Evolutionary conservation across 2,329 filamentous ascomycete genomes (phyloP).

Genomic region (Xylaria sp.): DNA sequence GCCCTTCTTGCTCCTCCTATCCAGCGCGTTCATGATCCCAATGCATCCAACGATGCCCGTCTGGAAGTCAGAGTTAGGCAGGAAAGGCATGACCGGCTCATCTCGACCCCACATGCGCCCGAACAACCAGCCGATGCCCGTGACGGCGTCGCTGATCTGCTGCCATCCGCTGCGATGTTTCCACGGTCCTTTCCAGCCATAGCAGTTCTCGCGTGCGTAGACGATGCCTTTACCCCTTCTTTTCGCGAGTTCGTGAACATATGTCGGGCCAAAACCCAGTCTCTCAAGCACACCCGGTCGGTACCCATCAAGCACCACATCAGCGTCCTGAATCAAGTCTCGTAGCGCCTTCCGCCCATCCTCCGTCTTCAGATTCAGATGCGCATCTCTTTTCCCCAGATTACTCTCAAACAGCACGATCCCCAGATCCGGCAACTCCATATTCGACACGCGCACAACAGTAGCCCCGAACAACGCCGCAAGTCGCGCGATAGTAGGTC

Average conservation of each 20-base stretch:
- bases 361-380: conserved; percentile 49
- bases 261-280: conserved; percentile 48
- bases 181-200: conserved; percentile 52
- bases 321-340: conserved; percentile 47
- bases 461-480: conserved; percentile 51
- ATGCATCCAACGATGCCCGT: conserved; percentile 48
- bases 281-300: conserved; percentile 49
- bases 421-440: conserved; percentile 49
- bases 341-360: conserved; percentile 41
- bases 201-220: conserved; percentile 53
- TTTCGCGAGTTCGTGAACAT: conserved; percentile 43
- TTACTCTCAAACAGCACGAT: conserved; percentile 51
- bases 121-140: conserved; percentile 47
- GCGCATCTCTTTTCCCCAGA: conserved; percentile 50
- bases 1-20: conserved; percentile 41
- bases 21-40: conserved; percentile 46
- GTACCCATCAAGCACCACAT: conserved; percentile 53
- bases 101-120: conserved; percentile 47
- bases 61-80: conserved; percentile 50
- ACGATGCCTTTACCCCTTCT: conserved; percentile 48
- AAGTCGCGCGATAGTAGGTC: conserved; percentile 49
- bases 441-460: conserved; percentile 51
- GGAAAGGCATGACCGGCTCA: conserved; percentile 48
- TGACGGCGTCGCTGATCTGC: conserved; percentile 48
- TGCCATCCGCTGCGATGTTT: conserved; percentile 51